phyloP scores from a whole-genome alignment of 352 stramenopile genomes.

The Globisporangium cylindrosporum region DNA sequence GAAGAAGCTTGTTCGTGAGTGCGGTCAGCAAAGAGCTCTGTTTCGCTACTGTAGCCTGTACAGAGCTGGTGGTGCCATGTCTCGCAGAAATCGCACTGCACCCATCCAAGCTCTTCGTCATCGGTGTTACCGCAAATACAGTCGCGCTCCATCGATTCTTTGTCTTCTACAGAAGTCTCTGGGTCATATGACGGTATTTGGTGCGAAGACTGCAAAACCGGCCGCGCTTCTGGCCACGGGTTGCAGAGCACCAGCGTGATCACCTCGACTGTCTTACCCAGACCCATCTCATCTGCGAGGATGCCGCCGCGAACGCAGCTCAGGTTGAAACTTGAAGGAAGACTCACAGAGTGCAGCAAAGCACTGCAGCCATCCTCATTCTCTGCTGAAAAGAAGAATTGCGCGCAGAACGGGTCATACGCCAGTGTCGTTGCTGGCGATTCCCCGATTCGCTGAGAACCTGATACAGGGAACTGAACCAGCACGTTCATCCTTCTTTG shows the following conservation, averaged over 20 bases:
- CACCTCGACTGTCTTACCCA: constrained; percentile 87
- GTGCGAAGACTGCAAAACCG: constrained; percentile 55
- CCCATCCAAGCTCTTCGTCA: constrained; percentile 36
- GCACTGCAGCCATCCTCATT: background rate
- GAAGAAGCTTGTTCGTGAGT: background rate
- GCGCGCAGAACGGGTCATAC: constrained; percentile 43
- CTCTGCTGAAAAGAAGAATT: constrained; percentile 16
- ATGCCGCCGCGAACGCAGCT: constrained; percentile 70
- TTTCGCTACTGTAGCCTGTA: constrained; percentile 30
- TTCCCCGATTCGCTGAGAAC: background rate
- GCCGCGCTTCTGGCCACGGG: constrained; percentile 13
- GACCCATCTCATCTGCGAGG: constrained; percentile 92
- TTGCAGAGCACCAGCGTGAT: constrained; percentile 55
- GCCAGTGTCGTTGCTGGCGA: background rate
- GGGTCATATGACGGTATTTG: constrained; percentile 4
- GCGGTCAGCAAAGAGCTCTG: background rate
- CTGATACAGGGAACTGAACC: background rate
- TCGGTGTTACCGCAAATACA: constrained; percentile 59
- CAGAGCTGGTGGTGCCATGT: constrained; percentile 69
- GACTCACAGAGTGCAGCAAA: background rate
- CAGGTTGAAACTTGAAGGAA: constrained; percentile 13
- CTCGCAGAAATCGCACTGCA: constrained; percentile 49
- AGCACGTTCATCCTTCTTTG: constrained; percentile 18
- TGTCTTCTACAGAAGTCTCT: background rate
- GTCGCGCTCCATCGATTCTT: constrained; percentile 10